Evolutionary conservation across 1,139 yeast genomes (phyloP), one percentile per base, ranked within the genome.

Genomic region (Yarrowia galli): DNA sequence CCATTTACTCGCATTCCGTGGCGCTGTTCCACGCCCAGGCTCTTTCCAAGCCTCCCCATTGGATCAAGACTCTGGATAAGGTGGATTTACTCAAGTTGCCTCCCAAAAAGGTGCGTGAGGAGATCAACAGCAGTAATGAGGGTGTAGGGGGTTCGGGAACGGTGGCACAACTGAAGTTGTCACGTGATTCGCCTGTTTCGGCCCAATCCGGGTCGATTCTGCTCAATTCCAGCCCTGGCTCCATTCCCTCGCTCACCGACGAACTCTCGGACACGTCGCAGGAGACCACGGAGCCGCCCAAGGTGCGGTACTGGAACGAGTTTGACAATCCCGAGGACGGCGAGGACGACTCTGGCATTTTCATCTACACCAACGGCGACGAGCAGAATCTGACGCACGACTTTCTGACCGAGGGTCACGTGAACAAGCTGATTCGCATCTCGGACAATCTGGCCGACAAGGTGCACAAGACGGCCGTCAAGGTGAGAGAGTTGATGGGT

Each of bases 281-380:
- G 56, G 66, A 61, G 28, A 43, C 64, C n/a, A 32, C 66, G 5
- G 75, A 78, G 70, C 80, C 77, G 63, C 71, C 75, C n/a, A 76
- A 79, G 63, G 78, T 81, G 20, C 78, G 89, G 65, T 88, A 88
- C 74, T 88, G 92, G 92, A 88, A 88, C 74, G 92, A 88, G 75
- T 88, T 88, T 74, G 92, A 88, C 73, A 84, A 87, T 72, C 89
- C 87, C 0, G 87, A 85, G 45, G 87, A 83, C 35, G 60, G 60
- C 32, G 83, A 79, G 38, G 80, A 75, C 23, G 76, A 74, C 0
- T 70, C 68, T 22, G 75, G 72, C 18, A 78, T 77, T 22, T 78
- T 79, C 73, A 75, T 76, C 18, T 75, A 78, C 51, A 77, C 75
- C 58, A 72, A 76, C 1, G 78, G 74, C 38, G 79, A 75, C 20